phyloP scores from a whole-genome alignment of 345 rosid genomes.

The Rhizophora mangle region DNA sequence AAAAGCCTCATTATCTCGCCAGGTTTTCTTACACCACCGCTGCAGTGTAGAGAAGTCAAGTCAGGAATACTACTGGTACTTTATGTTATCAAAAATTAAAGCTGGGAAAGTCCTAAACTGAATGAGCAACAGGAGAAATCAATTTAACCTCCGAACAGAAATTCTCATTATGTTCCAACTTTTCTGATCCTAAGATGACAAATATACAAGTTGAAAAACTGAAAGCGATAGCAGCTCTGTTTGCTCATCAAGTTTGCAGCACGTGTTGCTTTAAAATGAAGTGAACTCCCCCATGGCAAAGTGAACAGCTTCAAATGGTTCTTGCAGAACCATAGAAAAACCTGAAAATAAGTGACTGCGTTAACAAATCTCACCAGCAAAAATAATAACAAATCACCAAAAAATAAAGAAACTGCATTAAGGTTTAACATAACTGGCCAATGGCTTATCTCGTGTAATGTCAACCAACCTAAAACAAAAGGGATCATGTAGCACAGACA shows the following conservation, averaged over 20 bases:
- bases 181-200: conserved; percentile 18
- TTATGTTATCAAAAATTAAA: conserved; percentile 2
- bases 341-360: conserved; percentile 3
- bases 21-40: conserved; percentile 57
- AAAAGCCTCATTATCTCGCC: conserved; percentile 72
- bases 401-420: no score
- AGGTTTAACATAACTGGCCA: no score
- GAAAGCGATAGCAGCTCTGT: conserved; percentile 16
- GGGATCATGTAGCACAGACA: neutral
- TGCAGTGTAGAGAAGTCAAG: conserved; percentile 24
- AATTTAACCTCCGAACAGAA: conserved; percentile 36
- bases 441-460: neutral
- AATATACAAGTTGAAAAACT: conserved; percentile 23
- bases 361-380: neutral
- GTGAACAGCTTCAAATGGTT: conserved; percentile 11
- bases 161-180: conserved; percentile 33
- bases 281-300: conserved; percentile 11
- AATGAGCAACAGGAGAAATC: neutral
- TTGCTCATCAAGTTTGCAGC: conserved; percentile 29
- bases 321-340: neutral
- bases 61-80: neutral
- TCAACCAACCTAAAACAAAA: conserved; percentile 1
- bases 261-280: conserved; percentile 9
- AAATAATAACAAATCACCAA: no score
- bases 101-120: neutral